Conservation (phyloP, 768 basidiomycete genomes). For the Lyophyllum decastes region DNA sequence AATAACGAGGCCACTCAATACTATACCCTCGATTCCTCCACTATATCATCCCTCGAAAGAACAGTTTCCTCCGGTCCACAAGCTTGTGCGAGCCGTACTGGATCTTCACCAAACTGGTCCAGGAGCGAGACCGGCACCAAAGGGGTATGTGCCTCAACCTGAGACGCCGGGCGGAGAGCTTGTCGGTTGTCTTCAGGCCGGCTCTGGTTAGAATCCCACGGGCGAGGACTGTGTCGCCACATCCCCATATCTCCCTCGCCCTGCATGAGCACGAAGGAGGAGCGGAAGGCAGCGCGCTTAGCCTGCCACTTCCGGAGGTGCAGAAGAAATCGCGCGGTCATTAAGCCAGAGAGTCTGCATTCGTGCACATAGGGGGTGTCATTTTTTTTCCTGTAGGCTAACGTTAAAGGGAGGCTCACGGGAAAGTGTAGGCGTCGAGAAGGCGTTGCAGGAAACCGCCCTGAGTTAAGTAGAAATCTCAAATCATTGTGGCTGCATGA, state of each 20-base stretch:
- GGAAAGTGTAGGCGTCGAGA: conserved; percentile 25
- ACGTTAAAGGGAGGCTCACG: conserved; percentile 13
- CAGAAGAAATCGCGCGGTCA: conserved; percentile 18
- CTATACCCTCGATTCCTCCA: not conserved
- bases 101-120: not conserved
- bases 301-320: conserved; percentile 16
- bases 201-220: too few species aligned
- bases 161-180: too few species aligned
- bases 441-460: conserved; percentile 29
- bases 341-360: conserved; percentile 14
- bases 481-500: not conserved
- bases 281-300: conserved; percentile 6
- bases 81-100: not conserved
- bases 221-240: too few species aligned
- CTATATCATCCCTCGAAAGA: not conserved
- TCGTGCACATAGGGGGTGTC: not conserved
- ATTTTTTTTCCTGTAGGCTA: not conserved
- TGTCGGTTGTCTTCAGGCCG: too few species aligned
- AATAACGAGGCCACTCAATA: too few species aligned
- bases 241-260: too few species aligned
- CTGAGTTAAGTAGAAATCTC: conserved; percentile 7
- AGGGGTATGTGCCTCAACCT: too few species aligned
- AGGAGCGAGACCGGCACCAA: not conserved
- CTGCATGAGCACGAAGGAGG: not conserved
- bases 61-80: not conserved